Conservation (phyloP, 192 early-diverging fungal species). For the Endogone sp. region DNA sequence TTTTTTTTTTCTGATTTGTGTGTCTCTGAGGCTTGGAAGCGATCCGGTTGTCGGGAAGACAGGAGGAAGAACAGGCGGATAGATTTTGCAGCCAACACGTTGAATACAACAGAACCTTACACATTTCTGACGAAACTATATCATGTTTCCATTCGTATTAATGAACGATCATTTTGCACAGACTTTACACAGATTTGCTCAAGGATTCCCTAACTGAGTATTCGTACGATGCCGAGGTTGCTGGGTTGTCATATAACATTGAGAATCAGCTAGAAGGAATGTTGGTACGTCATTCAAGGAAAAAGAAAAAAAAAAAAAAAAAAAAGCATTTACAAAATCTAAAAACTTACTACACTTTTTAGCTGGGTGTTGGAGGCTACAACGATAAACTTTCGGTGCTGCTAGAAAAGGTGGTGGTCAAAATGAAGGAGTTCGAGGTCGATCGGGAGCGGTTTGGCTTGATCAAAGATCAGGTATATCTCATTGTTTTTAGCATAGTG, state of each 20-base stretch:
- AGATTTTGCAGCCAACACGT: background rate
- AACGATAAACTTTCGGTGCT: constrained; percentile 81
- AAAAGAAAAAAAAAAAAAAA: background rate
- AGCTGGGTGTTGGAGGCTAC: constrained; percentile 74
- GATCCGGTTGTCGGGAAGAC: too few relatives aligned
- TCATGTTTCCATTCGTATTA: too few relatives aligned
- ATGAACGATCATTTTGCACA: background rate
- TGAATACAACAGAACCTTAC: too few relatives aligned
- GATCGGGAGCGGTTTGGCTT: constrained; percentile 70
- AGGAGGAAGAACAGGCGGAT: background rate
- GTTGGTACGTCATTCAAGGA: constrained; percentile 28
- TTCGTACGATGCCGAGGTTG: constrained; percentile 87
- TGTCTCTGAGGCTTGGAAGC: too few relatives aligned
- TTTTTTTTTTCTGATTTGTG: too few relatives aligned
- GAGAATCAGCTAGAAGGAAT: constrained; percentile 70
- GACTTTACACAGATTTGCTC: constrained; percentile 64
- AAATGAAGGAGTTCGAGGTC: constrained; percentile 60
- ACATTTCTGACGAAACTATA: too few relatives aligned
- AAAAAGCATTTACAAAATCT: too few relatives aligned
- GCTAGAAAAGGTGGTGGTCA: constrained; percentile 63
- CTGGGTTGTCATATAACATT: constrained; percentile 77
- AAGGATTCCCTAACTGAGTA: constrained; percentile 84
- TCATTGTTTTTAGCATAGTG: constrained; percentile 22
- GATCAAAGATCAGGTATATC: constrained; percentile 67
- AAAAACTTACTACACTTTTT: background rate